phyloP scores from a whole-genome alignment of 2,329 filamentous ascomycete genomes.

The Calonectria pteridis region DNA sequence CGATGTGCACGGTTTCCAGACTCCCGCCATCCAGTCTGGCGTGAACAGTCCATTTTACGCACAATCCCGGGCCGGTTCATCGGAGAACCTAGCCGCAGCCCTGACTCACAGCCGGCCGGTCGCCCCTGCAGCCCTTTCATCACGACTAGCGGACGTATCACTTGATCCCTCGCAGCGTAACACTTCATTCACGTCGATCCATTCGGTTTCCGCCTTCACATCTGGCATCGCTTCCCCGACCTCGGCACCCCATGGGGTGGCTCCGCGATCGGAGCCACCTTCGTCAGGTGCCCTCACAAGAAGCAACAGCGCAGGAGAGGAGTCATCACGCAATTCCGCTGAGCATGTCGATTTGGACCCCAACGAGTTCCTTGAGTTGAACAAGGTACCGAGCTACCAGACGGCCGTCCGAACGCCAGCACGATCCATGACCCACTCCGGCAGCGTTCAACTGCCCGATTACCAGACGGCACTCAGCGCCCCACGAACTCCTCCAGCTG shows the following conservation, averaged over 20 bases:
- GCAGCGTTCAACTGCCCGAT: conserved; percentile 70
- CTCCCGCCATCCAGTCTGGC: conserved; percentile 77
- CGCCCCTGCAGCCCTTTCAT: conserved; percentile 69
- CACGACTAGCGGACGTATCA: conserved; percentile 77
- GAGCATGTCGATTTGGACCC: conserved; percentile 70
- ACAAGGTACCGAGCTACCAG: conserved; percentile 81
- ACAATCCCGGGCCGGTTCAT: conserved; percentile 80
- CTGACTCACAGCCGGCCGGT: conserved; percentile 49
- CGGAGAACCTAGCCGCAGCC: conserved; percentile 79
- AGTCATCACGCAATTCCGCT: conserved; percentile 66
- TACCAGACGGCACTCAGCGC: conserved; percentile 73
- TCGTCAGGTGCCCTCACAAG: conserved; percentile 63
- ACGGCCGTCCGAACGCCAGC: conserved; percentile 78
- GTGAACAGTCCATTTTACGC: conserved; percentile 84
- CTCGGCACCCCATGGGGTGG: conserved; percentile 51
- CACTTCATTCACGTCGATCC: conserved; percentile 59
- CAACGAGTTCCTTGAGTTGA: conserved; percentile 73
- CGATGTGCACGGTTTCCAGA: conserved; percentile 84
- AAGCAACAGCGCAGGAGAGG: conserved; percentile 65
- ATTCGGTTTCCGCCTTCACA: conserved; percentile 58
- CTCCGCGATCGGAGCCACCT: conserved; percentile 55
- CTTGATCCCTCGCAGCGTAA: conserved; percentile 61
- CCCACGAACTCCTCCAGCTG: conserved; percentile 61
- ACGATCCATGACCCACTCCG: conserved; percentile 62
- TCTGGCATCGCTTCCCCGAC: conserved; percentile 60